Evolutionary conservation across 768 basidiomycete genomes (phyloP).

Genomic region (Leucosporidium creatinivorum): DNA sequence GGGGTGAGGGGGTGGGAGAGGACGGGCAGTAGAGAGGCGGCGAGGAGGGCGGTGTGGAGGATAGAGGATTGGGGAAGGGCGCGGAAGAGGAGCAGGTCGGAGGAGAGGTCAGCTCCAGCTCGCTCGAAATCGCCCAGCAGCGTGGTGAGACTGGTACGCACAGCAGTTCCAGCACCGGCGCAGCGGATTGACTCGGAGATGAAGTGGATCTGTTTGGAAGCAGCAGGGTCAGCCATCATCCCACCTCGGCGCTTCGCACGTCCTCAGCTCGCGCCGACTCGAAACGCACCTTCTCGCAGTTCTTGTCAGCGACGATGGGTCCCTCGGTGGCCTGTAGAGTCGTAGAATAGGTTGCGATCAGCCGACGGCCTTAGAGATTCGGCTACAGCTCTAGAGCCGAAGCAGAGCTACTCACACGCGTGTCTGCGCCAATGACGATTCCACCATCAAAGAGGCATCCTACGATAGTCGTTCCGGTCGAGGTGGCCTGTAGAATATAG

Average conservation of each 20-base stretch:
- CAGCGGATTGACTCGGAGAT: slow-evolving; percentile 92
- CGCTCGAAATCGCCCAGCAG: no score
- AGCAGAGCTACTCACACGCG: slow-evolving; percentile 45
- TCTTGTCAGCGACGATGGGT: slow-evolving; percentile 94
- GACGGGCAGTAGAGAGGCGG: background rate
- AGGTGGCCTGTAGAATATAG: slow-evolving; percentile 38
- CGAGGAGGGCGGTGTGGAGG: no score
- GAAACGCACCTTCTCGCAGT: slow-evolving; percentile 86
- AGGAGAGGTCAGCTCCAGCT: no score
- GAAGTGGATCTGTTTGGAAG: slow-evolving; percentile 74
- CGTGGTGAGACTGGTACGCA: no score
- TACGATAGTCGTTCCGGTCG: slow-evolving; percentile 78
- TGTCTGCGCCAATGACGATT: slow-evolving; percentile 91
- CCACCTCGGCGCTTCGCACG: background rate
- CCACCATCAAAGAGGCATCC: slow-evolving; percentile 83
- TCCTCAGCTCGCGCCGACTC: background rate
- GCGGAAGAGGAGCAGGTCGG: no score
- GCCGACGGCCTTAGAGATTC: background rate
- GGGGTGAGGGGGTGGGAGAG: background rate
- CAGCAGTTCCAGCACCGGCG: slow-evolving; percentile 83
- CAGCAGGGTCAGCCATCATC: no score
- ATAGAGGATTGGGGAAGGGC: no score
- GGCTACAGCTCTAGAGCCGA: background rate
- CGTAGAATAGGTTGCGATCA: no score
- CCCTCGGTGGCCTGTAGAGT: slow-evolving; percentile 65